A percentile compares a stretch with the other conserved stretches of the same genome.
Evolutionary conservation across 2,329 filamentous ascomycete species (phyloP).

Genomic region (Sclerotinia borealis): DNA sequence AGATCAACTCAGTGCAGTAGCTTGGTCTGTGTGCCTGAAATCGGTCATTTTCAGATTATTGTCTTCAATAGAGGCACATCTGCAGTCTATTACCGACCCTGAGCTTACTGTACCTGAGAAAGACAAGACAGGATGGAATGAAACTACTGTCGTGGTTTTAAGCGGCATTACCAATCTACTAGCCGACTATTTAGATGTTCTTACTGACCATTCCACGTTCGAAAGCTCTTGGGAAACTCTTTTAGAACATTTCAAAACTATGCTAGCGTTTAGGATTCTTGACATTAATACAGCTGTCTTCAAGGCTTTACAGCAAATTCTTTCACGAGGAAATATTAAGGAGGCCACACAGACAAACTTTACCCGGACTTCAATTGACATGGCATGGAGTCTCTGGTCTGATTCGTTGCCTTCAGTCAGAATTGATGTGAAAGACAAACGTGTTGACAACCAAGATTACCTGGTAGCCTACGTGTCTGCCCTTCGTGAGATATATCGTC

Average conservation of each 20-base stretch:
- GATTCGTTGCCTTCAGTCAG: slow-evolving; percentile 52
- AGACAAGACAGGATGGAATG: slow-evolving; percentile 57
- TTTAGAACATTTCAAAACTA: slow-evolving; percentile 58
- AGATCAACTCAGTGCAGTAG: slow-evolving; percentile 67
- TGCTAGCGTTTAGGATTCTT: slow-evolving; percentile 59
- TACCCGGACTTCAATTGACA: slow-evolving; percentile 44
- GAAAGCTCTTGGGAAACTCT: slow-evolving; percentile 70
- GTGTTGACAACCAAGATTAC: slow-evolving; percentile 68
- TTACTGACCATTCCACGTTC: slow-evolving; percentile 62
- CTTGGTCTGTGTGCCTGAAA: slow-evolving; percentile 79
- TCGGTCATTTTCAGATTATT: slow-evolving; percentile 75
- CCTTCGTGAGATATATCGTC: slow-evolving; percentile 69
- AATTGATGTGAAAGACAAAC: slow-evolving; percentile 37
- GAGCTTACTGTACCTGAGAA: slow-evolving; percentile 35
- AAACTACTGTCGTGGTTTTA: slow-evolving; percentile 68
- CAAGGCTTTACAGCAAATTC: slow-evolving; percentile 57
- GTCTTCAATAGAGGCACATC: slow-evolving; percentile 57
- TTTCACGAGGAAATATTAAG: slow-evolving; percentile 45
- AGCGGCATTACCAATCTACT: slow-evolving; percentile 68
- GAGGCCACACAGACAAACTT: slow-evolving; percentile 32
- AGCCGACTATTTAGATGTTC: slow-evolving; percentile 67
- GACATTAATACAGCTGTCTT: slow-evolving; percentile 68
- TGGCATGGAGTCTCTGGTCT: slow-evolving; percentile 66
- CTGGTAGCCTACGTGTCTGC: slow-evolving; percentile 78
- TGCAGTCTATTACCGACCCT: slow-evolving; percentile 36